Base-by-base conservation (phyloP, 331 rosid species). In the Ulmus americana region DNA sequence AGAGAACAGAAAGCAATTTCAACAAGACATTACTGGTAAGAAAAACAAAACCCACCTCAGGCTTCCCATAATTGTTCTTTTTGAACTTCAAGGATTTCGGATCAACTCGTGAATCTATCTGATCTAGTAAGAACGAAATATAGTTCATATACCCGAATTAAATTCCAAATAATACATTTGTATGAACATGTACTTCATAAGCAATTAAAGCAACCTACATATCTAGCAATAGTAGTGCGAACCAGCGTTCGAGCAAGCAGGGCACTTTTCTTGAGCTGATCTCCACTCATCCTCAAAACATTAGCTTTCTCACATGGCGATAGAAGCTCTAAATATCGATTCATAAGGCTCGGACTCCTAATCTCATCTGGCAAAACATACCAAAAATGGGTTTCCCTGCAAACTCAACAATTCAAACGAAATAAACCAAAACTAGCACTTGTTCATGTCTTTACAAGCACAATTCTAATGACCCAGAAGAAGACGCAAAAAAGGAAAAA, bases 341-440 rank as follows among this genome's bases (percentile, higher is more conserved):
- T 85, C 83, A 86, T 63, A 51, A 89, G 84, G 55, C 61, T 67
- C 60, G 61, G 45, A 63, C 81, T 68, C 76, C 78, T 83, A 20
- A 92, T 83, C 72, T 89, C 95, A 47, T 82, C 74, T 45, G 98
- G 95, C 55, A 85, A 52, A 56, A 83, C 70, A 77, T 86, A 86
- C 95, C 98, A 92, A 55, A 92, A 77, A 79, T 89, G 98, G 51
- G 86, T 80, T 78, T 92, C 90, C 88, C 90, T 86, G 22, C 69
- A 77, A 64, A 64, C 55, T 75, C 78, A 65, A 59, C 8, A 55
- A 55, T 62, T 49, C 43, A 65, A 53, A 45, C 6, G 68, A 46
- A 12, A 49, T 35, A 54, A 52, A 15, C 8, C 55, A 28, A 44
- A 40, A 51, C 1, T 45, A 28, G 59, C 59, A 11, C 12, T 13